Percentiles rank a stretch among this genome's conserved stretches.
These are phyloP conservation scores for Pyrenula massariospora DNA, from an alignment of 495 filamentous ascomycete genomes.

Conservation along the genomic window DNA sequence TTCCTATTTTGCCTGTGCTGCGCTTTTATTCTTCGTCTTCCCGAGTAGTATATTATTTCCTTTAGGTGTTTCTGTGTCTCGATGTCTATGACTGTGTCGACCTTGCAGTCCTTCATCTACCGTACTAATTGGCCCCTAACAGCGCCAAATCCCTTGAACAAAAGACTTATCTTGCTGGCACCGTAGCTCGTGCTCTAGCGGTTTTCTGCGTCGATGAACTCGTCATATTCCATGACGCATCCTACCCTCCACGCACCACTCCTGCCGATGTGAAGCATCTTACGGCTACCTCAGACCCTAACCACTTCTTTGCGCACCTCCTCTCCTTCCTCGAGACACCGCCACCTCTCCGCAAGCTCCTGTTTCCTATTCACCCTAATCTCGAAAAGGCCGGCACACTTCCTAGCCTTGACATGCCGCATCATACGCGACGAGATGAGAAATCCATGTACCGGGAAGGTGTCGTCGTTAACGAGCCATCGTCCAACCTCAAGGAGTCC, in stretches of 20 bases:
- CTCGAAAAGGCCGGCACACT: slow-evolving; percentile 50
- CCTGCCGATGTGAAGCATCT: slow-evolving; percentile 29
- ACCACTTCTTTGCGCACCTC: slow-evolving; percentile 60
- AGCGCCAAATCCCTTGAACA: slow-evolving; percentile 51
- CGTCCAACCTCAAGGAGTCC: not conserved
- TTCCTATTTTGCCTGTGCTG: too few species aligned
- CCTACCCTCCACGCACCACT: slow-evolving; percentile 4
- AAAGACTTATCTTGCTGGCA: slow-evolving; percentile 50
- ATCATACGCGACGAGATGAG: slow-evolving; percentile 54
- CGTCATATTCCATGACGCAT: slow-evolving; percentile 55
- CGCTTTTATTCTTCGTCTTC: too few species aligned
- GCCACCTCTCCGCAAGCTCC: slow-evolving; percentile 52
- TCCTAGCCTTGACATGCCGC: slow-evolving; percentile 64
- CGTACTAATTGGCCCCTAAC: slow-evolving; percentile 2
- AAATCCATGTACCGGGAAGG: slow-evolving; percentile 65
- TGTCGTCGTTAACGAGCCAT: slow-evolving; percentile 32
- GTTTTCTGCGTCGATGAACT: slow-evolving; percentile 74
- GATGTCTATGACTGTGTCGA: too few species aligned
- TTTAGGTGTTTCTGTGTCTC: too few species aligned
- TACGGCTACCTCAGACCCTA: slow-evolving; percentile 52
- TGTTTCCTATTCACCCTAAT: slow-evolving; percentile 65
- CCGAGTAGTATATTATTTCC: too few species aligned
- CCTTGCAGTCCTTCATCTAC: not conserved
- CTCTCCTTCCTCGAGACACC: slow-evolving; percentile 67
- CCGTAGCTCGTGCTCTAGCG: slow-evolving; percentile 58